Evolutionary conservation across 176 grass and related monocot species (phyloP), one percentile per base, ranked within the genome.

Genomic region (Areca catechu): DNA sequence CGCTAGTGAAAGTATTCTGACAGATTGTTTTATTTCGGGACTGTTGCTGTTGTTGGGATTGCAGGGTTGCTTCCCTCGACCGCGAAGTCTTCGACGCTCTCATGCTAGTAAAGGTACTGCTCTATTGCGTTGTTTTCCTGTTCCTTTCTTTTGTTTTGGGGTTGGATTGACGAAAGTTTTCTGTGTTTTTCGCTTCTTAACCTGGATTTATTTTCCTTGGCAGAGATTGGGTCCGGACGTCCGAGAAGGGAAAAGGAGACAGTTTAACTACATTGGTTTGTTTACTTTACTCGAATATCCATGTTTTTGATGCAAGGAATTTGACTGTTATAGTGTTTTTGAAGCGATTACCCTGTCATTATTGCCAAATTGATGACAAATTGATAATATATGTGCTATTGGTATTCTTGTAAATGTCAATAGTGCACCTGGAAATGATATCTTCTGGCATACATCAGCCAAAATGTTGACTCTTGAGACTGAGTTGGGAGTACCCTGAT

Each of bases 181-280:
- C 5, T 28, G 15, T 67, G 30, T 48, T 55, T 29, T 3, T 56
- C n/a, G 17, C 69, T 70, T 17, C 0, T 25, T 7, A 6, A 51
- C 62, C 22, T 0, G 52, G 4, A 4, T 22, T 54, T 17, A 62
- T 57, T 65, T 5, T 47, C 87, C 15, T 57, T 76, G 58, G 24
- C 69, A 97, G 92, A 88, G 60, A 74, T 82, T 91, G 53, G 92
- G 86, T 1, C 71, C 83, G 19, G 92, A 97, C 56, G 92, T 97
- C 24, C 56, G 80, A 48, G 92, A 97, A 62, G 92, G 92, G 70
- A 91, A 15, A 49, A 91, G 92, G 71, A 91, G 92, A 23, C 92
- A 97, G 62, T 97, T 80, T 61, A 97, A 88, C 75, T 91, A 97
- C 49, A 97, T 97, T 0, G 92, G 86, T 97, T 56, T 47, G 70